Conservation (phyloP, 2,329 filamentous ascomycete species). For the Pseudocercospora musae region DNA sequence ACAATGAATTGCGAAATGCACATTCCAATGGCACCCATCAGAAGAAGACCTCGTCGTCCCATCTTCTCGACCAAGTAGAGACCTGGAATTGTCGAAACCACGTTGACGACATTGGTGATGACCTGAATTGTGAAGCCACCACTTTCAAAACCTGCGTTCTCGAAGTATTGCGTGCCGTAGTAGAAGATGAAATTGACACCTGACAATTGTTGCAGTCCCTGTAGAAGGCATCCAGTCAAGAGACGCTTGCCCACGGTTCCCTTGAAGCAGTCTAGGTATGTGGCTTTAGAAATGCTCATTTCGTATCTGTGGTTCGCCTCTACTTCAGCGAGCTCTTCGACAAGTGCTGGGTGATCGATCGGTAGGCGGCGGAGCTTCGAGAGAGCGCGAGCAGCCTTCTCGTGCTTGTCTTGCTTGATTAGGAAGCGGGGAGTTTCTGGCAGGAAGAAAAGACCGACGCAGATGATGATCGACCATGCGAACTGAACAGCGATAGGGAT, state of each 20-base stretch:
- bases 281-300: slow-evolving; percentile 56
- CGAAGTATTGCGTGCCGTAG: slow-evolving; percentile 69
- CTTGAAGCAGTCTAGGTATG: slow-evolving; percentile 63
- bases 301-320: slow-evolving; percentile 87
- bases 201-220: slow-evolving; percentile 75
- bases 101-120: slow-evolving; percentile 62
- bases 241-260: slow-evolving; percentile 63
- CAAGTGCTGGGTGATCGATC: slow-evolving; percentile 59
- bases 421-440: slow-evolving; percentile 37
- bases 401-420: slow-evolving; percentile 35
- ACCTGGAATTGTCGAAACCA: slow-evolving; percentile 70
- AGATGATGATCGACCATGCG: slow-evolving; percentile 36
- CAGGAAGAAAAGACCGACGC: slow-evolving; percentile 34
- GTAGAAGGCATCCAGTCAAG: slow-evolving; percentile 68
- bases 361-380: slow-evolving; percentile 67
- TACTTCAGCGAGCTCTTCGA: slow-evolving; percentile 73
- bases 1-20: slow-evolving; percentile 50
- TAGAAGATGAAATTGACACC: slow-evolving; percentile 36
- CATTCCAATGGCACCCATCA: slow-evolving; percentile 74
- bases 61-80: slow-evolving; percentile 58
- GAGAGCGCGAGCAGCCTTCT: slow-evolving; percentile 28
- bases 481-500: slow-evolving; percentile 38
- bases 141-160: slow-evolving; percentile 32
- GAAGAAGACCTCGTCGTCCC: slow-evolving; percentile 69
- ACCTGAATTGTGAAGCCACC: slow-evolving; percentile 24